Evolutionary conservation across 805 yeast genomes (phyloP).

Genomic region (Vanderwaltozyma tropicalis): DNA sequence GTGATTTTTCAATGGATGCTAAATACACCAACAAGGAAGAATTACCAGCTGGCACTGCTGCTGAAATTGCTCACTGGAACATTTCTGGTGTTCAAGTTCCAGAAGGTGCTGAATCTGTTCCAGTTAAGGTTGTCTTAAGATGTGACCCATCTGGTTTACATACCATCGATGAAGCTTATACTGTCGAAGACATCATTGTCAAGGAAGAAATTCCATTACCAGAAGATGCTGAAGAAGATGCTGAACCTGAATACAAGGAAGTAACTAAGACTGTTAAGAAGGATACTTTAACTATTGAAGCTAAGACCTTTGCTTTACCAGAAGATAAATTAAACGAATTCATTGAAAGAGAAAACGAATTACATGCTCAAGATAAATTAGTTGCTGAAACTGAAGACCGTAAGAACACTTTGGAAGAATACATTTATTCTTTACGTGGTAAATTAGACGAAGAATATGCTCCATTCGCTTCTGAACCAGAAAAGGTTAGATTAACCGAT

Average conservation of each 20-base stretch:
- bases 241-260: slow-evolving; percentile 74
- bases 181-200: slow-evolving; percentile 79
- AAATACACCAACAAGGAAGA: slow-evolving; percentile 65
- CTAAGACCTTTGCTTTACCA: slow-evolving; percentile 52
- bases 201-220: slow-evolving; percentile 68
- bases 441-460: slow-evolving; percentile 86
- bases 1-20: slow-evolving; percentile 79
- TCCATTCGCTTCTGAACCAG: slow-evolving; percentile 78
- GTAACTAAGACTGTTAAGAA: slow-evolving; percentile 91
- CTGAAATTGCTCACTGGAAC: slow-evolving; percentile 71
- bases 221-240: slow-evolving; percentile 40
- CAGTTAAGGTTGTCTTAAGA: slow-evolving; percentile 86
- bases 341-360: slow-evolving; percentile 70
- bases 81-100: slow-evolving; percentile 70
- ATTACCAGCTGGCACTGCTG: slow-evolving; percentile 58
- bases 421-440: slow-evolving; percentile 92
- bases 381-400: slow-evolving; percentile 98
- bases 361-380: slow-evolving; percentile 84
- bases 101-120: slow-evolving; percentile 65
- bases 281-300: slow-evolving; percentile 56
- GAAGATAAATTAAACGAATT: slow-evolving; percentile 43
- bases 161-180: slow-evolving; percentile 86
- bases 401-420: slow-evolving; percentile 96
- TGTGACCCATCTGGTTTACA: slow-evolving; percentile 93
- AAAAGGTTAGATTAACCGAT: slow-evolving; percentile 65